Evolutionary conservation across 495 filamentous ascomycete genomes (phyloP), one percentile per base, ranked within the genome.

Genomic region (Alectoria sarmentosa): DNA sequence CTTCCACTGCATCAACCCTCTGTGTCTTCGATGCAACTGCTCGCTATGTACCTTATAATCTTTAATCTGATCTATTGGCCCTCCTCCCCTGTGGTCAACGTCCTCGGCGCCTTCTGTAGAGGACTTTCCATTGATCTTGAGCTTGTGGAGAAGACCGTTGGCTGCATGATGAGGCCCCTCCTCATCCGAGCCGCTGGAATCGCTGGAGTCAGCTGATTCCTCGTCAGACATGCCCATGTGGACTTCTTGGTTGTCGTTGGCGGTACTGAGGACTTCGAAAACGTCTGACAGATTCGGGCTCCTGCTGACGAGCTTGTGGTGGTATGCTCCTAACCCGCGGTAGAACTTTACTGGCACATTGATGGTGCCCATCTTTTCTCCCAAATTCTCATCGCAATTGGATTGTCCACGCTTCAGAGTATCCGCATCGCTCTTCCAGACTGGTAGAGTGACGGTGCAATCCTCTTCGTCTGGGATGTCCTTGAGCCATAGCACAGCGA

Each of bases 401-500:
- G 69, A 60, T 17, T 67, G 58, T 9, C 76, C 79, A 44, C 76
- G 75, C 57, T 76, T 74, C 23, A 83, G 61, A 38, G 76, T 73
- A n/a, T 76, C 72, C 65, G 80, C 78, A 19, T 77, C 77, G 39
- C 77, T 77, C 67, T 75, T 77, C 80, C 80, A 90, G 19, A 90
- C 80, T 37, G 80, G 74, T 8, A 90, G 61, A 15, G 66, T 74
- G 13, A 87, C 71, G 0, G 74, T 80, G 30, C 77, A 69, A 28
- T 84, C 80, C 70, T 87, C 83, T 52, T 86, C 86, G 49, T 90
- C 88, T 0, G 78, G 78, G 0, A 90, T 75, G 36, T 86, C 82
- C 54, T 82, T 80, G 19, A 90, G 77, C 88, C 88, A 90, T 11
- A 89, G 71, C 5, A 88, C 75, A 0, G 81, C 85, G 58, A 88